phyloP scores from a whole-genome alignment of 345 rosid genomes.

The Reutealis trisperma region DNA sequence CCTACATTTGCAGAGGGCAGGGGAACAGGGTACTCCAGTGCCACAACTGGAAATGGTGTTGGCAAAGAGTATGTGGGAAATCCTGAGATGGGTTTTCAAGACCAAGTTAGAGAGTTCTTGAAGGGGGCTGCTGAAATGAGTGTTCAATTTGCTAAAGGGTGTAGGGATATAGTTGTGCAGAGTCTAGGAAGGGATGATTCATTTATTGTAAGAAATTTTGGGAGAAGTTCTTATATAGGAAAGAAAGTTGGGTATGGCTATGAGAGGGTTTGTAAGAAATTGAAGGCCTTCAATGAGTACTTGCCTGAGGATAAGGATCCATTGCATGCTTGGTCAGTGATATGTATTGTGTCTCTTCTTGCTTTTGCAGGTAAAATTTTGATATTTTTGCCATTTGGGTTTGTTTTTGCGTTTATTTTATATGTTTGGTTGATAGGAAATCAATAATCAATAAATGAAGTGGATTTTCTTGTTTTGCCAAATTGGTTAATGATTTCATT shows the following conservation, averaged over 20 bases:
- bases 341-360: constrained; percentile 47
- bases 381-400: background rate
- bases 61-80: constrained; percentile 15
- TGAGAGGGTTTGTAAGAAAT: constrained; percentile 30
- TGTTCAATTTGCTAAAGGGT: constrained; percentile 59
- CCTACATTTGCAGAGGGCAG: constrained; percentile 1
- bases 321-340: constrained; percentile 54
- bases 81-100: constrained; percentile 32
- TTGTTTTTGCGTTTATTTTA: background rate
- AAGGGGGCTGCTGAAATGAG: constrained; percentile 58
- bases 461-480: background rate
- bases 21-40: background rate
- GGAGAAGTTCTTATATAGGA: constrained; percentile 41
- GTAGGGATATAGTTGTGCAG: constrained; percentile 62
- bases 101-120: constrained; percentile 51
- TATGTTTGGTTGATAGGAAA: background rate
- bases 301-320: constrained; percentile 77
- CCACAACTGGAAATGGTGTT: background rate
- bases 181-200: constrained; percentile 56
- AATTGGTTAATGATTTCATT: background rate
- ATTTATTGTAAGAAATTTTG: constrained; percentile 42
- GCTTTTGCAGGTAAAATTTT: constrained; percentile 53
- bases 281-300: constrained; percentile 42
- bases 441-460: background rate
- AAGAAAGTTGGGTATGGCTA: constrained; percentile 36